Conservation (phyloP, 768 basidiomycete species). For the Termitomyces sp. region DNA sequence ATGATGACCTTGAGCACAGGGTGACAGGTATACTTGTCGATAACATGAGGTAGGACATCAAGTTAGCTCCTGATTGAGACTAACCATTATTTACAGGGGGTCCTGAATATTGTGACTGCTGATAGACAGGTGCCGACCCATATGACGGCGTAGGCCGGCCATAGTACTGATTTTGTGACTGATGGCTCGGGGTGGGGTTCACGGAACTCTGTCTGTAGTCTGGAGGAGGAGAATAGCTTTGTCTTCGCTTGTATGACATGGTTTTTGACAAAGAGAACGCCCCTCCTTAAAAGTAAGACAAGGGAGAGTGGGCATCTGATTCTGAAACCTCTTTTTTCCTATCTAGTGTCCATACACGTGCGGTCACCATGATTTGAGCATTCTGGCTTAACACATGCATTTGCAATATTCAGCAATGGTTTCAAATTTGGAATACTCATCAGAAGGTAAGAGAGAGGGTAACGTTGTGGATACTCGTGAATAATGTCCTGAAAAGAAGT, state of each 20-base stretch:
- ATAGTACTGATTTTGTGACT: not conserved
- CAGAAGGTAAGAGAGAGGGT: too few relatives aligned
- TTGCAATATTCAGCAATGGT: not conserved
- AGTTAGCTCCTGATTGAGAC: not conserved
- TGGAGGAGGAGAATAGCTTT: constrained; percentile 1
- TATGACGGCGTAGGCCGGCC: not conserved
- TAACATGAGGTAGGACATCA: not conserved
- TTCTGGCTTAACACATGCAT: not conserved
- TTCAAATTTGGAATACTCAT: too few relatives aligned
- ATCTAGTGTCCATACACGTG: not conserved
- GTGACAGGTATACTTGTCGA: constrained; percentile 12
- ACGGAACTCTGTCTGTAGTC: constrained; percentile 3
- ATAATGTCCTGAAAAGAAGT: too few relatives aligned
- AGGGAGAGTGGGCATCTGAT: not conserved
- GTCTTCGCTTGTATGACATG: constrained; percentile 8
- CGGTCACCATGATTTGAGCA: not conserved
- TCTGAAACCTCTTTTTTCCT: not conserved
- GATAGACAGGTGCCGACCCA: not conserved
- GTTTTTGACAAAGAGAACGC: not conserved
- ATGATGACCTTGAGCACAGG: constrained; percentile 22
- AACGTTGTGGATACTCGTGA: too few relatives aligned
- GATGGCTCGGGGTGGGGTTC: not conserved
- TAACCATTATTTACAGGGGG: constrained; percentile 3
- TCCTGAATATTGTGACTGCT: constrained; percentile 7
- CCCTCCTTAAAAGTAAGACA: constrained; percentile 3